Percentiles rank a stretch among this genome's conserved stretches.
These are phyloP conservation scores for Hyparrhenia diplandra DNA, from an alignment of 176 grass and related monocot genomes.

Conservation along the genomic window DNA sequence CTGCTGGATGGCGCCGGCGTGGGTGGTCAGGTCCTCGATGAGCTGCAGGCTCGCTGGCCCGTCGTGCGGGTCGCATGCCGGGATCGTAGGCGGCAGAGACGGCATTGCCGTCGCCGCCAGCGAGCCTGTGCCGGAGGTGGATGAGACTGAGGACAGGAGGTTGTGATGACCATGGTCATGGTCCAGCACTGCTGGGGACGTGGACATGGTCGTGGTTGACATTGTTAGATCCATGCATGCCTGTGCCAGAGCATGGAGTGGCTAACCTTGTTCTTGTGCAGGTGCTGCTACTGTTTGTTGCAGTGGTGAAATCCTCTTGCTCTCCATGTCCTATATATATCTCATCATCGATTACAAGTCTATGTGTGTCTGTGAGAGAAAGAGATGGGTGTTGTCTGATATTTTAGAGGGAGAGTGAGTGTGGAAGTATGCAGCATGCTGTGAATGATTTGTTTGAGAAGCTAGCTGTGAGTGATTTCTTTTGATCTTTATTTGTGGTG, in stretches of 20 bases:
- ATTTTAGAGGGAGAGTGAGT: not conserved
- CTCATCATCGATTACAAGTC: not conserved
- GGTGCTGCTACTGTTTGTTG: conserved; percentile 22
- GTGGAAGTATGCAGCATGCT: not conserved
- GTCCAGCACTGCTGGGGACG: not conserved
- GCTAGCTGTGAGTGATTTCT: not conserved
- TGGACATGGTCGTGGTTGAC: conserved; percentile 18
- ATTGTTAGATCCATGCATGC: conserved; percentile 45
- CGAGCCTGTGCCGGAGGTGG: not conserved
- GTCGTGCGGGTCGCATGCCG: conserved; percentile 51
- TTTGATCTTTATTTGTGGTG: not conserved
- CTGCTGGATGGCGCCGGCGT: conserved; percentile 48
- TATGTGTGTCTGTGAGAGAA: not conserved
- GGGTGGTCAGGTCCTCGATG: conserved; percentile 58
- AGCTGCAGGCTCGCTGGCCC: conserved; percentile 40
- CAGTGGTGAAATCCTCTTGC: conserved; percentile 30
- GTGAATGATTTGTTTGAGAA: not conserved
- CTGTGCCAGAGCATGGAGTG: conserved; percentile 26
- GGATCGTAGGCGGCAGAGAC: conserved; percentile 31
- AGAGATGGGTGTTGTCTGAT: not conserved
- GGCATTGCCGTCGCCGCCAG: not conserved
- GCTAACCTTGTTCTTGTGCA: conserved; percentile 2
- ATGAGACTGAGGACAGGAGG: not conserved
- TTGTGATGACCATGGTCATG: not conserved
- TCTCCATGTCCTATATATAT: conserved; percentile 17